phyloP scores from a whole-genome alignment of 192 early-diverging fungal genomes.

The Allomyces javanicus region DNA sequence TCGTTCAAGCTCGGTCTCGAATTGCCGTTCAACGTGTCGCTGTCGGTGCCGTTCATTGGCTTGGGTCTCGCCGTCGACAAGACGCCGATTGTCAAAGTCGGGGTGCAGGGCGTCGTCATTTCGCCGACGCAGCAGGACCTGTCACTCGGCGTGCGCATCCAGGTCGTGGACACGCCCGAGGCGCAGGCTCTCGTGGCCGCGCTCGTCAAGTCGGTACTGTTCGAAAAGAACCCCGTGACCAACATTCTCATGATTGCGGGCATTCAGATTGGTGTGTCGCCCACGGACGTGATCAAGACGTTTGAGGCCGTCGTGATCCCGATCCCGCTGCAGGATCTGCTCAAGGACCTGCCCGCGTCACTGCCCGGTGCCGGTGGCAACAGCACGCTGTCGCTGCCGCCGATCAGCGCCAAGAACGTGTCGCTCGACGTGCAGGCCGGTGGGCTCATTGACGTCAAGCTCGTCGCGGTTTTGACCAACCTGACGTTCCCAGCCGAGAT shows the following conservation, averaged over 20 bases:
- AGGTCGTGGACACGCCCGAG: not conserved
- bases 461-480: not conserved
- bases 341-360: not conserved
- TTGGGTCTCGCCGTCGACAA: not conserved
- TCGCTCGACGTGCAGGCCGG: not conserved
- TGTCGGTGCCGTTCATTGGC: not conserved
- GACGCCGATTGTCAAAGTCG: not conserved
- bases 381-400: not conserved
- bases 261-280: not conserved
- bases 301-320: not conserved
- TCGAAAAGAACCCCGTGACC: not conserved
- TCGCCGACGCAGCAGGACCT: not conserved
- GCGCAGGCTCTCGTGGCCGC: not conserved
- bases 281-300: not conserved
- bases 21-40: not conserved
- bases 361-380: not conserved
- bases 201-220: not conserved
- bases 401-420: not conserved
- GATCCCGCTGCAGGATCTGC: not conserved
- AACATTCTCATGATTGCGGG: not conserved
- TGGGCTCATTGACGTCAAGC: not conserved
- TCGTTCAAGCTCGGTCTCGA: not conserved
- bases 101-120: not conserved
- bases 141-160: not conserved
- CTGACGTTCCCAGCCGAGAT: not conserved